These are phyloP conservation scores for Peribolospora kevripleyi DNA, from an alignment of 768 basidiomycete species.

Conservation along the genomic window DNA sequence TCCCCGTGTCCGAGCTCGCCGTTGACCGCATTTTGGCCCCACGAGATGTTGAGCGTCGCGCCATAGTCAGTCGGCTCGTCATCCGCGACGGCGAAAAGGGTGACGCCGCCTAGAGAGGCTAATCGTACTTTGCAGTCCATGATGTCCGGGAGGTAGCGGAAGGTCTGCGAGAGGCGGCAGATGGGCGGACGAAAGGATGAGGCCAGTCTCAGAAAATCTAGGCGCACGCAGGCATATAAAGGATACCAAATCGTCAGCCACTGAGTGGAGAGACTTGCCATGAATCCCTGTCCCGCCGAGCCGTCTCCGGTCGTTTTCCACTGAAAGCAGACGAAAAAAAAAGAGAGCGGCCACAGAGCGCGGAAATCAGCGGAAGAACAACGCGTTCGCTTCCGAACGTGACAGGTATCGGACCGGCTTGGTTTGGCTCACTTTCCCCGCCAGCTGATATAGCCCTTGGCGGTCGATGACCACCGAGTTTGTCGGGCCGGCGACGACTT, in stretches of 20 bases:
- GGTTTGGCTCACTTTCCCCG: slow-evolving; percentile 25
- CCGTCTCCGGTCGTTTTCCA: slow-evolving; percentile 95
- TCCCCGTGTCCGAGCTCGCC: slow-evolving; percentile 60
- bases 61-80: slow-evolving; percentile 35
- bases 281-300: slow-evolving; percentile 14
- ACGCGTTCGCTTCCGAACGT: too few species aligned
- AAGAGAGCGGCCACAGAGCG: too few species aligned
- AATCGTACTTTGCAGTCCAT: slow-evolving; percentile 47
- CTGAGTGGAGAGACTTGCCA: neutral
- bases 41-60: slow-evolving; percentile 41
- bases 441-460: slow-evolving; percentile 69
- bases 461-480: slow-evolving; percentile 63
- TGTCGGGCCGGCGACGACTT: slow-evolving; percentile 54
- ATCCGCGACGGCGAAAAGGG: slow-evolving; percentile 53
- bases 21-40: slow-evolving; percentile 18
- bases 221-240: neutral
- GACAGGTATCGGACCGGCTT: too few species aligned
- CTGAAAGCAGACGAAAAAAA: slow-evolving; percentile 23
- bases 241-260: neutral
- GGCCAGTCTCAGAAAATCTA: neutral
- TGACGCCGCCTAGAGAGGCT: slow-evolving; percentile 60
- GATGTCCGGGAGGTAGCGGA: slow-evolving; percentile 21
- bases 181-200: neutral
- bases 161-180: slow-evolving; percentile 5
- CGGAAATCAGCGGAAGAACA: too few species aligned